phyloP scores from a whole-genome alignment of 495 filamentous ascomycete genomes.

The Amphirosellinia nigrospora region DNA sequence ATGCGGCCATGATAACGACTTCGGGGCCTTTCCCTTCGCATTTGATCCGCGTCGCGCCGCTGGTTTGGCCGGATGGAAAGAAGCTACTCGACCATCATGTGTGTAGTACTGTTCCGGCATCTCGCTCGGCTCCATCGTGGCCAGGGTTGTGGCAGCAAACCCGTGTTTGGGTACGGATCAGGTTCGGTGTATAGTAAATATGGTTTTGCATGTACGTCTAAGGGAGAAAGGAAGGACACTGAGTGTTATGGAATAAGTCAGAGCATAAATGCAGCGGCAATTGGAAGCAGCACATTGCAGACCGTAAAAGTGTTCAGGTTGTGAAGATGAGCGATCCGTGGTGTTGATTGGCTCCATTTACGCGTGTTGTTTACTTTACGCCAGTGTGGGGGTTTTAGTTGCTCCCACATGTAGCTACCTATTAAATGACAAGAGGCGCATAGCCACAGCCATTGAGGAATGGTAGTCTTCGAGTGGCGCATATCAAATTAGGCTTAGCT shows the following conservation, averaged over 20 bases:
- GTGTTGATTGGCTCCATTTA: slow-evolving; percentile 20
- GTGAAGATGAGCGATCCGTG: background rate
- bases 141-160: background rate
- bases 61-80: slow-evolving; percentile 66
- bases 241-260: background rate
- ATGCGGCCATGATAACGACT: slow-evolving; percentile 78
- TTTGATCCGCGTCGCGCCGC: slow-evolving; percentile 71
- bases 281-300: background rate
- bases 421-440: background rate
- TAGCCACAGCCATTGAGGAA: background rate
- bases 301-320: slow-evolving; percentile 6
- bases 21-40: slow-evolving; percentile 60
- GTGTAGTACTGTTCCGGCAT: slow-evolving; percentile 57
- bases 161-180: background rate
- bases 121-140: slow-evolving; percentile 37
- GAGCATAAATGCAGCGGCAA: background rate
- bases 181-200: background rate
- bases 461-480: background rate
- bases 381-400: slow-evolving; percentile 4
- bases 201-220: background rate
- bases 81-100: slow-evolving; percentile 74
- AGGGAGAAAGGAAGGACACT: background rate
- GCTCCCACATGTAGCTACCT: background rate
- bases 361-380: slow-evolving; percentile 30
- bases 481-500: background rate